Evolutionary conservation across 129 eudicot genomes (phyloP), one percentile per base, ranked within the genome.

Genomic region (Pseudognaphalium luteoalbum): DNA sequence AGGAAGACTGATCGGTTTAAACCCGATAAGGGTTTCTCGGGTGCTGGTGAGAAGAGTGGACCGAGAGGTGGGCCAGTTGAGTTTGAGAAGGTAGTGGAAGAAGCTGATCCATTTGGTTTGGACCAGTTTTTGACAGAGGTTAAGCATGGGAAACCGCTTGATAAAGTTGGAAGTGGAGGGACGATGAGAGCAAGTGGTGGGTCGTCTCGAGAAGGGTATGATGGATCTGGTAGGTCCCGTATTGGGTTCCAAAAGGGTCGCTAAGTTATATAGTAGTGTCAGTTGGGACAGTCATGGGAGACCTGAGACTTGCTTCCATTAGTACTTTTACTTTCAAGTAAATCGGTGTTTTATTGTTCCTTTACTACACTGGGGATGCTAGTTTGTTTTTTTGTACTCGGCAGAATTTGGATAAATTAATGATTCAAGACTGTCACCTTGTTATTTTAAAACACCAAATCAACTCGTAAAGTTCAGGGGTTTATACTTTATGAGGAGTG

Each of bases 121-220:
- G 96, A 90, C 70, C 91, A 90, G 82, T 90, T 88, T 78, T 82
- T 93, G 81, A 87, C 89, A 0, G 85, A 87, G 83, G 90, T 93
- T 47, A 93, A 93, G 77, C 90, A 84, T 28, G 92, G 92, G 22
- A 90, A 90, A 39, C 89, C 89, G 3, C 57, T 90, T 86, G 95
- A 88, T 20, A 93, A 93, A 71, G 81, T 90, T 14, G 98, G 96
- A 19, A 81, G 90, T 42, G 84, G 90, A 17, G 96, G 98, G 50
- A 86, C 98, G 7, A 78, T 90, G 96, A 90, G 83, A 78, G 97
- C 98, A 3, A 85, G 91, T 66, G 98, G 86, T 17, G 97, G 97
- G 5, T 78, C 84, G 1, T 83, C 97, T 7, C 86, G 92, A 57
- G 98, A 90, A 28, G 97, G 89, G 34, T 74, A 69, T 32, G 97